phyloP scores from a whole-genome alignment of 495 filamentous ascomycete genomes.

The Hypoxylon rickii region DNA sequence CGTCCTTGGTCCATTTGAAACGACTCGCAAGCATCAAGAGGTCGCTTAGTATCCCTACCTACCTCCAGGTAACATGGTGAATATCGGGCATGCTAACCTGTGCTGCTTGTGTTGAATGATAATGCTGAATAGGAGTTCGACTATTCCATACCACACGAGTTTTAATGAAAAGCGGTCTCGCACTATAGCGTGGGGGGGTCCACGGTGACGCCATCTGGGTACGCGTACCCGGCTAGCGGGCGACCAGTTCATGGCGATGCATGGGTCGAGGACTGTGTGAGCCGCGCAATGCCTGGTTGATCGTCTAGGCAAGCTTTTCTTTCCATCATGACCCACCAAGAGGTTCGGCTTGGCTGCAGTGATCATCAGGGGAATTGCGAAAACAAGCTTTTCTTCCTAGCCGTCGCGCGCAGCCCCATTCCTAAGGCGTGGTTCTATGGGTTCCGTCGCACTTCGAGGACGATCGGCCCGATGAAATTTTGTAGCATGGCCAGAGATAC shows the following conservation, averaged over 20 bases:
- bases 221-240: no score
- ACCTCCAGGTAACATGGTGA: no score
- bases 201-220: constrained; percentile 25
- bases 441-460: constrained; percentile 3
- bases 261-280: constrained; percentile 9
- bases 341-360: constrained; percentile 16
- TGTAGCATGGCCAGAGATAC: constrained; percentile 2
- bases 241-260: not conserved
- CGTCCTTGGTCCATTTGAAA: not conserved
- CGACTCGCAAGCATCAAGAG: not conserved
- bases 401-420: constrained; percentile 13
- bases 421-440: constrained; percentile 14
- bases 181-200: constrained; percentile 4
- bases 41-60: constrained; percentile 18
- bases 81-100: no score
- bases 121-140: not conserved
- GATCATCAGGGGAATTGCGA: constrained; percentile 18
- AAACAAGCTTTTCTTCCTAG: constrained; percentile 28
- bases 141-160: not conserved
- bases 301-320: constrained; percentile 28
- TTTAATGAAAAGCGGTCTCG: constrained; percentile 1
- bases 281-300: not conserved
- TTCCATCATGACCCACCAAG: not conserved
- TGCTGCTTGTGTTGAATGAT: no score
- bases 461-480: constrained; percentile 8